Evolutionary conservation across 371 early-diverging fungal genomes (phyloP).

Genomic region (Homolaphlyctis polyrhiza): DNA sequence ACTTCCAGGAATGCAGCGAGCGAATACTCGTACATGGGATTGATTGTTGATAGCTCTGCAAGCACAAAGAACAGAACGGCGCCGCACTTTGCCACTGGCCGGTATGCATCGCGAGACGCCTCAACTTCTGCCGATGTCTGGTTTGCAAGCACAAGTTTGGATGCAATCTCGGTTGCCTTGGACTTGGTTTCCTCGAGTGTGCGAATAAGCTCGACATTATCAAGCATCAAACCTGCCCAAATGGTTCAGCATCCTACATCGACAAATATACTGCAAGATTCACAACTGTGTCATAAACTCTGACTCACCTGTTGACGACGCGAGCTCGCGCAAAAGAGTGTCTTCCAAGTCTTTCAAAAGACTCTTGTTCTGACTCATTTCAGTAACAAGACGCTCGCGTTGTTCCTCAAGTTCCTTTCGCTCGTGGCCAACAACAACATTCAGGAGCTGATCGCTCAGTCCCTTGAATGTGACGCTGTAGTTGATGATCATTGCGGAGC

Average conservation of each 20-base stretch:
- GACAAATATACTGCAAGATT: too few species aligned
- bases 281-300: too few species aligned
- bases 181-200: constrained; percentile 58
- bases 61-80: constrained; percentile 57
- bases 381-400: constrained; percentile 46
- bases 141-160: constrained; percentile 51
- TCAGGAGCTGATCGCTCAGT: constrained; percentile 54
- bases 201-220: constrained; percentile 54
- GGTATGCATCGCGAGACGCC: constrained; percentile 49
- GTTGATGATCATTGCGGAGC: constrained; percentile 57
- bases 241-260: neutral
- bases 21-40: constrained; percentile 61
- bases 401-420: constrained; percentile 57
- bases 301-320: constrained; percentile 41
- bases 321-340: constrained; percentile 50
- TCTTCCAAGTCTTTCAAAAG: constrained; percentile 54
- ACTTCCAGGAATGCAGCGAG: constrained; percentile 55
- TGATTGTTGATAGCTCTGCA: constrained; percentile 52
- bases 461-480: constrained; percentile 59
- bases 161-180: constrained; percentile 56
- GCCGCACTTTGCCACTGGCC: constrained; percentile 55
- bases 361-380: constrained; percentile 52
- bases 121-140: constrained; percentile 58
- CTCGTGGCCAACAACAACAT: constrained; percentile 56
- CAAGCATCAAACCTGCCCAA: constrained; percentile 46